A percentile compares a stretch with the other conserved stretches of the same genome.
phyloP scores from a whole-genome alignment of 495 filamentous ascomycete species.

The Penicillium salamii region DNA sequence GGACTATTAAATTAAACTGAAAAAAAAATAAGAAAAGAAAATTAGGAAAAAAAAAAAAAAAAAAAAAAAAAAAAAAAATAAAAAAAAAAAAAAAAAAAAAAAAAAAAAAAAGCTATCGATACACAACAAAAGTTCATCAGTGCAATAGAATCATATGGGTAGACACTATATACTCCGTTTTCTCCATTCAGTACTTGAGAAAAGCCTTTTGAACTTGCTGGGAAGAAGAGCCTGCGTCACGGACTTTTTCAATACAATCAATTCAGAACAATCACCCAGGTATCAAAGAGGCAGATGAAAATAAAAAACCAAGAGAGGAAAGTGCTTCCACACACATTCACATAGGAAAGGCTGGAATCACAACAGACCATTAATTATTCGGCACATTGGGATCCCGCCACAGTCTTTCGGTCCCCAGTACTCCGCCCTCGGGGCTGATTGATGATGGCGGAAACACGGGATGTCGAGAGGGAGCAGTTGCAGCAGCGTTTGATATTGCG shows the following conservation, averaged over 20 bases:
- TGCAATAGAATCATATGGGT: not conserved
- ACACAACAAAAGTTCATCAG: not conserved
- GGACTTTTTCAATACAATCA: too few relatives aligned
- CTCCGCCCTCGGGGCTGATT: conserved; percentile 15
- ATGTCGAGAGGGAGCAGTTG: not conserved
- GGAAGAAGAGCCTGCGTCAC: too few relatives aligned
- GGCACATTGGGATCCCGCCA: conserved; percentile 11
- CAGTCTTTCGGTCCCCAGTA: conserved; percentile 14
- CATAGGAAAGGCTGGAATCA: not conserved
- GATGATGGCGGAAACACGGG: conserved; percentile 20
- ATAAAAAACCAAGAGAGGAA: too few relatives aligned
- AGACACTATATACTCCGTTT: not conserved
- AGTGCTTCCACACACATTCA: too few relatives aligned
- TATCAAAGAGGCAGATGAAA: not conserved
- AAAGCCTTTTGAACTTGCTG: too few relatives aligned
- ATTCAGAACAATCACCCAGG: not conserved
- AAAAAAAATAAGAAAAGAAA: too few relatives aligned
- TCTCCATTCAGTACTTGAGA: too few relatives aligned
- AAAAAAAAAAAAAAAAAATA: too few relatives aligned
- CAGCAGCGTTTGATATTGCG: conserved; percentile 5
- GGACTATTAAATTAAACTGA: too few relatives aligned
- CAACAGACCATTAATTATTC: conserved; percentile 5
- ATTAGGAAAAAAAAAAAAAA: too few relatives aligned
- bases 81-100: too few relatives aligned
- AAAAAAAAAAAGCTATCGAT: too few relatives aligned